phyloP scores from a whole-genome alignment of 805 yeast species.

The Cyberlindnera amylophila region DNA sequence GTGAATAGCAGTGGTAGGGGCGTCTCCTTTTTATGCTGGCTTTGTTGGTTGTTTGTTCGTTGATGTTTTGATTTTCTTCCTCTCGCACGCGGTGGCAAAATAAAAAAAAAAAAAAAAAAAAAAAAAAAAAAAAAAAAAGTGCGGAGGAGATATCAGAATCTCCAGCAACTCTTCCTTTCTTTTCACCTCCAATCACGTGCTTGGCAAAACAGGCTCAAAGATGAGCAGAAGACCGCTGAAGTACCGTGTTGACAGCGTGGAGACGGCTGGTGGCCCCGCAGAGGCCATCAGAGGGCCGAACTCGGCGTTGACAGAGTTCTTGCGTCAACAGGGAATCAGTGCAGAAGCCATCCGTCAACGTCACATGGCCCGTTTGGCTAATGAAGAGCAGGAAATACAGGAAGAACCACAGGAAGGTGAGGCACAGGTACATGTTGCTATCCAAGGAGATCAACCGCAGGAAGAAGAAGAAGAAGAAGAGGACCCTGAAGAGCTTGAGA shows the following conservation, averaged over 20 bases:
- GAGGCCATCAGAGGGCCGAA: conserved; percentile 52
- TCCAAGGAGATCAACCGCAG: conserved; percentile 23
- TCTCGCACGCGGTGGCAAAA: too few relatives aligned
- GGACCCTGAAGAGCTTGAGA: conserved; percentile 30
- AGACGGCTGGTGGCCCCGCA: conserved; percentile 18
- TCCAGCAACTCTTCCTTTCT: too few relatives aligned
- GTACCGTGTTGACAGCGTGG: conserved; percentile 21
- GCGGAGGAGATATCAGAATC: too few relatives aligned
- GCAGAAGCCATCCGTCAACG: conserved; percentile 68
- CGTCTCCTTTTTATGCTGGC: neutral
- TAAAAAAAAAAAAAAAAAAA: too few relatives aligned
- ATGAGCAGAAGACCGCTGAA: conserved; percentile 29
- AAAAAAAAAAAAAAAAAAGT: too few relatives aligned
- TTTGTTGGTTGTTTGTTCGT: neutral
- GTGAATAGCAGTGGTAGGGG: conserved; percentile 3
- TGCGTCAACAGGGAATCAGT: conserved; percentile 83
- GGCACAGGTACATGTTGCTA: conserved; percentile 26
- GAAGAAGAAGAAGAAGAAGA: conserved; percentile 30
- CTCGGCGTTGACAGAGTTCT: conserved; percentile 86
- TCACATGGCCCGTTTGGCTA: conserved; percentile 32
- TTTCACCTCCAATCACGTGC: too few relatives aligned
- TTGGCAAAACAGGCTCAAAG: too few relatives aligned
- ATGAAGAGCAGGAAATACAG: conserved; percentile 31
- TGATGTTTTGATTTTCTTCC: neutral
- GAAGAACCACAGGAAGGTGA: conserved; percentile 15